These are phyloP conservation scores for Flaveria sonorensis DNA, from an alignment of 129 eudicot species.

Conservation along the genomic window DNA sequence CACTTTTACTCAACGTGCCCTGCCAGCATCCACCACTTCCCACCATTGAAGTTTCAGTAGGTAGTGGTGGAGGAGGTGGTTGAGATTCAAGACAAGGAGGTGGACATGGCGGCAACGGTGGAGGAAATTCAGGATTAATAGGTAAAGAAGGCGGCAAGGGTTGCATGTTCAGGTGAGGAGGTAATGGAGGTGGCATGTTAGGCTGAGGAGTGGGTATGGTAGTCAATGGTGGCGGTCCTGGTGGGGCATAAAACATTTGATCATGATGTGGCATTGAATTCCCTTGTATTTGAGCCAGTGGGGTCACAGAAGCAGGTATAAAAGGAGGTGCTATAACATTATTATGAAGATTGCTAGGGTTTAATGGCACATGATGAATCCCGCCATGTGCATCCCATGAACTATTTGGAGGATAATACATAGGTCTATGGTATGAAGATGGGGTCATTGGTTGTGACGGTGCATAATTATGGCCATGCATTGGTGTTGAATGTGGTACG, in stretches of 20 bases:
- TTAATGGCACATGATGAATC: slow-evolving; percentile 48
- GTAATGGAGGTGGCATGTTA: slow-evolving; percentile 49
- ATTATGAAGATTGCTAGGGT: slow-evolving; percentile 46
- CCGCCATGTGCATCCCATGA: slow-evolving; percentile 71
- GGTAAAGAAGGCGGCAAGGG: slow-evolving; percentile 54
- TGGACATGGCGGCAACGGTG: slow-evolving; percentile 61
- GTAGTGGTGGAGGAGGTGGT: slow-evolving; percentile 69
- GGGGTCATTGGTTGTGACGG: slow-evolving; percentile 62
- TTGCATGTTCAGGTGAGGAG: slow-evolving; percentile 44
- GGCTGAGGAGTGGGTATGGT: slow-evolving; percentile 29
- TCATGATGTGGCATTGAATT: slow-evolving; percentile 59
- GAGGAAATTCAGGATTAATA: slow-evolving; percentile 41
- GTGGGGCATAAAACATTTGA: slow-evolving; percentile 58
- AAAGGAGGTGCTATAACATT: slow-evolving; percentile 60
- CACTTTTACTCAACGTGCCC: slow-evolving; percentile 88
- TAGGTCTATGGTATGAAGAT: slow-evolving; percentile 57
- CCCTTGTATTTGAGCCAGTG: slow-evolving; percentile 66
- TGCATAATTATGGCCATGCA: slow-evolving; percentile 50
- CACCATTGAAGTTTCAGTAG: slow-evolving; percentile 43
- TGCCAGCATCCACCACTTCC: slow-evolving; percentile 63
- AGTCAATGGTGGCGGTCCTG: slow-evolving; percentile 9
- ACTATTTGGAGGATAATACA: slow-evolving; percentile 65
- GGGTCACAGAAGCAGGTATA: slow-evolving; percentile 87
- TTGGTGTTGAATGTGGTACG: slow-evolving; percentile 48
- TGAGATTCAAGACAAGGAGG: slow-evolving; percentile 53